A percentile compares a stretch with the other conserved stretches of the same genome.
Evolutionary conservation across 164 flowering plant genomes (phyloP).

Genomic region (grape (Vitis vinifera)): DNA sequence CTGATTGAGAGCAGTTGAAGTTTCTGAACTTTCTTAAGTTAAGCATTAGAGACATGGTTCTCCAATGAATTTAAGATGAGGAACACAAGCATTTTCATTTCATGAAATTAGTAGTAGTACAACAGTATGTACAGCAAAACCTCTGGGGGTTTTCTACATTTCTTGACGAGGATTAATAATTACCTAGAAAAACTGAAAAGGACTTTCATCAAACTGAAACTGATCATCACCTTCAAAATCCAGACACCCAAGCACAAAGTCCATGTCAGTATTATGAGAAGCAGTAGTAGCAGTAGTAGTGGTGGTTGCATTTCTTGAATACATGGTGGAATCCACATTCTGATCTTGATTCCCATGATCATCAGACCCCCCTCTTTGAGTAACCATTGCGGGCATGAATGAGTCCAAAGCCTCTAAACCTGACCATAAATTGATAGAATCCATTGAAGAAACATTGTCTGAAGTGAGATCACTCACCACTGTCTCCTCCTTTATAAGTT

Average conservation of each 20-base stretch:
- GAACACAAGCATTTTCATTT: no score
- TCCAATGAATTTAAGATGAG: no score
- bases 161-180: background rate
- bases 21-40: no score
- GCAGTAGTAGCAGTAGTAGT: background rate
- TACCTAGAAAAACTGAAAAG: background rate
- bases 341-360: background rate
- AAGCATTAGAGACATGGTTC: no score
- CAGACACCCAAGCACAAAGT: constrained; percentile 5
- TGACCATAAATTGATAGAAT: constrained; percentile 5
- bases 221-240: constrained; percentile 17
- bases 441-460: constrained; percentile 6
- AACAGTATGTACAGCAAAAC: no score
- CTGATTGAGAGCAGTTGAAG: no score
- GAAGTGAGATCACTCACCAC: background rate
- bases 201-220: constrained; percentile 18
- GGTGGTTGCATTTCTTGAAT: background rate
- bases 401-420: constrained; percentile 16
- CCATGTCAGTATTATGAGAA: constrained; percentile 26
- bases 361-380: background rate
- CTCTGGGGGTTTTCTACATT: no score
- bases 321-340: background rate
- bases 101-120: no score
- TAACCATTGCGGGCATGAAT: constrained; percentile 1
- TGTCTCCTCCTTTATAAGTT: constrained; percentile 9